Conservation (phyloP, 176 grass and related monocot genomes). For the Paspalum notatum region DNA sequence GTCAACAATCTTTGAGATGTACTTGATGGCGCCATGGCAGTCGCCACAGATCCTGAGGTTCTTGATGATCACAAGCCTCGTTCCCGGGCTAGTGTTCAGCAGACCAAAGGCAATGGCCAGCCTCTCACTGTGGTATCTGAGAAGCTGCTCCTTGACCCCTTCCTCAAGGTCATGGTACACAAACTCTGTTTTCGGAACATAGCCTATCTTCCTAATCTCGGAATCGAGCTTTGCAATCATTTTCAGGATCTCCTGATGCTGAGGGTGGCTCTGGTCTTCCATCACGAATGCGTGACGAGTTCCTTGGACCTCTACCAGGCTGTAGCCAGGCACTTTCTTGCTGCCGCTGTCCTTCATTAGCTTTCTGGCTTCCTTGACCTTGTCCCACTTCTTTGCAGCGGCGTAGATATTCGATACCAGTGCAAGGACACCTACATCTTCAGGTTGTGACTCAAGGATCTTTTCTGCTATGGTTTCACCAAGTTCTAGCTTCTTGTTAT, state of each 20-base stretch:
- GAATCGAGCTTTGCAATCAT: conserved; percentile 43
- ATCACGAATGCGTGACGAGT: conserved; percentile 38
- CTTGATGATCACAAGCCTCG: conserved; percentile 67
- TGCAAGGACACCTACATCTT: conserved; percentile 52
- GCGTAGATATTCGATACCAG: conserved; percentile 63
- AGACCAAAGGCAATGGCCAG: conserved; percentile 65
- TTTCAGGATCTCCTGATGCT: conserved; percentile 46
- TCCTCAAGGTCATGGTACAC: conserved; percentile 73
- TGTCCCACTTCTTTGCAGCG: conserved; percentile 62
- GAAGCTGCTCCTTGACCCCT: conserved; percentile 62
- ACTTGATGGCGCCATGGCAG: conserved; percentile 65
- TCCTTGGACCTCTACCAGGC: conserved; percentile 50
- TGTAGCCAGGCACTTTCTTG: conserved; percentile 66
- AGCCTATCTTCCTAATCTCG: conserved; percentile 61
- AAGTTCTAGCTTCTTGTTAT: conserved; percentile 67
- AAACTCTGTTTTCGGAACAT: conserved; percentile 60
- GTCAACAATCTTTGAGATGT: conserved; percentile 36
- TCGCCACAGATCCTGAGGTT: conserved; percentile 64
- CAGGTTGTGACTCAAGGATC: conserved; percentile 55
- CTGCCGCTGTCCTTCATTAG: conserved; percentile 51
- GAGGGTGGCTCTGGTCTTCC: conserved; percentile 77
- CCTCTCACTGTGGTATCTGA: conserved; percentile 60
- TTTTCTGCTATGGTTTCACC: conserved; percentile 50
- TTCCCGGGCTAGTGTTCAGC: conserved; percentile 56
- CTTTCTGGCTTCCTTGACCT: conserved; percentile 56